A percentile compares a stretch with the other conserved stretches of the same genome.
Conservation (phyloP, 2,329 filamentous ascomycete genomes). For the Ascochyta fabae region DNA sequence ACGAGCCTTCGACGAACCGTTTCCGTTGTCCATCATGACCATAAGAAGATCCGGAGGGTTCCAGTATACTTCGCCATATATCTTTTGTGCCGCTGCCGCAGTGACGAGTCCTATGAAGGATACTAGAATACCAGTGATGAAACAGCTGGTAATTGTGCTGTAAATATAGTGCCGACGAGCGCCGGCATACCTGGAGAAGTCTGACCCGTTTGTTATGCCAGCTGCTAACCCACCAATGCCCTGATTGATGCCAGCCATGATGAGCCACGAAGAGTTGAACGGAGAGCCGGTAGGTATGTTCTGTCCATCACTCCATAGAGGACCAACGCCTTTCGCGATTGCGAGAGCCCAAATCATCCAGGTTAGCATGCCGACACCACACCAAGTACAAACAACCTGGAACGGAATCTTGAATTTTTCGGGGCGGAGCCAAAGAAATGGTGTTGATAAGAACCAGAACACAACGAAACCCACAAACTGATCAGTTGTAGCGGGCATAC, state of each 20-base stretch:
- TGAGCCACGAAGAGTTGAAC: constrained; percentile 54
- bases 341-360: constrained; percentile 58
- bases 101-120: constrained; percentile 53
- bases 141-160: constrained; percentile 51
- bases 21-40: constrained; percentile 54
- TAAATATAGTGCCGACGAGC: constrained; percentile 46
- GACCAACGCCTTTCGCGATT: constrained; percentile 54
- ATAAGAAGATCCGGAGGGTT: constrained; percentile 54
- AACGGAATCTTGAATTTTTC: constrained; percentile 60
- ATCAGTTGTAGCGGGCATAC: constrained; percentile 45
- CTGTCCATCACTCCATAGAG: constrained; percentile 50
- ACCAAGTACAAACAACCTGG: constrained; percentile 53
- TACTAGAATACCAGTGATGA: constrained; percentile 52
- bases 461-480: constrained; percentile 46
- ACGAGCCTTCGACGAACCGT: constrained; percentile 48
- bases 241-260: constrained; percentile 56
- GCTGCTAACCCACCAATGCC: constrained; percentile 51
- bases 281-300: constrained; percentile 44
- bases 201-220: constrained; percentile 53
- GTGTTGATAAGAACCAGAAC: constrained; percentile 47
- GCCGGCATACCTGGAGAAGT: constrained; percentile 55
- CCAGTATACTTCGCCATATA: constrained; percentile 48
- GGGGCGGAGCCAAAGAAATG: constrained; percentile 58
- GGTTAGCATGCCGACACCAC: constrained; percentile 54
- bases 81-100: constrained; percentile 49